These are phyloP conservation scores for Lipomyces sp. DNA, from an alignment of 805 yeast species.

Conservation along the genomic window DNA sequence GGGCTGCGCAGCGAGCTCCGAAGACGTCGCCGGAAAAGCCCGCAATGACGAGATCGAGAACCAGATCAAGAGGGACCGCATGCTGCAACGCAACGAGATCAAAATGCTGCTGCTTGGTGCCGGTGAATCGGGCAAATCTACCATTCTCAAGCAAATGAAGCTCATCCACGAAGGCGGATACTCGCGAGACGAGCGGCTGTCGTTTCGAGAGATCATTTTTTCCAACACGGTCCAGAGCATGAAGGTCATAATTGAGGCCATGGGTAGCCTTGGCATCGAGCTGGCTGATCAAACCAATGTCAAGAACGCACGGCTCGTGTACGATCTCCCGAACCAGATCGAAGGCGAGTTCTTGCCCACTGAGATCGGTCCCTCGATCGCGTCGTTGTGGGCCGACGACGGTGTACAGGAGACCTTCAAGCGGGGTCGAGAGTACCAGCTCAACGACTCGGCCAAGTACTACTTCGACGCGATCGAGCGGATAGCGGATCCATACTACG, in stretches of 20 bases:
- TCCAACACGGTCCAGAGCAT: constrained; percentile 67
- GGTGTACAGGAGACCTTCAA: constrained; percentile 50
- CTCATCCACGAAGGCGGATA: constrained; percentile 86
- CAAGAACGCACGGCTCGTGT: constrained; percentile 17
- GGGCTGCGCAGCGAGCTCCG: constrained; percentile 41
- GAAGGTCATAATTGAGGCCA: constrained; percentile 56
- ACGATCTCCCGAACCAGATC: constrained; percentile 28
- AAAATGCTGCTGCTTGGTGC: constrained; percentile 77
- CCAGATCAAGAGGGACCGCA: constrained; percentile 36
- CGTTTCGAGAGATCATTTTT: constrained; percentile 89
- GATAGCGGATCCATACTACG: constrained; percentile 66
- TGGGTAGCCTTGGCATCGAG: constrained; percentile 64
- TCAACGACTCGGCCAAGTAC: constrained; percentile 81
- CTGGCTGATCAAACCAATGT: constrained; percentile 60
- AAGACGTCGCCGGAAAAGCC: constrained; percentile 43
- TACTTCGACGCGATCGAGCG: constrained; percentile 75
- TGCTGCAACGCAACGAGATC: constrained; percentile 32
- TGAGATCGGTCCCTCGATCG: constrained; percentile 75
- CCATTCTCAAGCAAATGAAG: constrained; percentile 87
- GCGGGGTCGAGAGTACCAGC: constrained; percentile 76
- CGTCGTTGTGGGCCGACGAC: constrained; percentile 68
- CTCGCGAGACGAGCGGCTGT: constrained; percentile 73
- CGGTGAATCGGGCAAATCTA: constrained; percentile 93
- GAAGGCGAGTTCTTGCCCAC: constrained; percentile 43
- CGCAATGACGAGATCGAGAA: constrained; percentile 56